These are phyloP conservation scores for Cyanidiococcus yangmingshanensis DNA, from an alignment of 23 red algal genomes.

Conservation along the genomic window DNA sequence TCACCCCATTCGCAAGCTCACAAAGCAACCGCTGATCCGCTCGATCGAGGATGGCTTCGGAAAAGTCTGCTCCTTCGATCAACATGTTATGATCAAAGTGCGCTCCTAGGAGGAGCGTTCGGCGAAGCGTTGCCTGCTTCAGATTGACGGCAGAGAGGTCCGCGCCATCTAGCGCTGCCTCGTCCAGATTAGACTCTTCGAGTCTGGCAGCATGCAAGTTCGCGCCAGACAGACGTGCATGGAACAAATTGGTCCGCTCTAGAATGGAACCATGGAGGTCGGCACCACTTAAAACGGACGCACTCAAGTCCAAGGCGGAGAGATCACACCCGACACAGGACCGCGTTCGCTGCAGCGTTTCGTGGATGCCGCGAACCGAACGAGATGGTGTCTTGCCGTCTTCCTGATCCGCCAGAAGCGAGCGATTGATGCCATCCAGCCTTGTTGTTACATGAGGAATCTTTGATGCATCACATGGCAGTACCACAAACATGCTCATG, in stretches of 20 bases:
- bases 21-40: neutral
- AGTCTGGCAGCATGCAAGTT: neutral
- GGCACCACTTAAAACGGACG: neutral
- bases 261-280: neutral
- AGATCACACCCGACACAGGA: neutral
- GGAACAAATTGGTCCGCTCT: neutral
- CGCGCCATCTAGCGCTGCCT: slow-evolving; percentile 14
- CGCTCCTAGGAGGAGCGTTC: slow-evolving; percentile 9
- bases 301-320: neutral
- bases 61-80: slow-evolving; percentile 13
- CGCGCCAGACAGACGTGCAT: neutral
- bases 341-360: neutral
- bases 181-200: neutral
- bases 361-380: neutral
- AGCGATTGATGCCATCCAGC: too few species aligned
- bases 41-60: neutral
- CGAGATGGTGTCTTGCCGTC: neutral
- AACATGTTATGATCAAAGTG: neutral
- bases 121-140: neutral
- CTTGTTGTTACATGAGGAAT: too few species aligned
- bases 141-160: neutral
- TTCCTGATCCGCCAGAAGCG: too few species aligned
- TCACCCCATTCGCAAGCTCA: neutral
- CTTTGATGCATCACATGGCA: too few species aligned
- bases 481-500: too few species aligned